Evolutionary conservation across 176 grass and related monocot species (phyloP), one percentile per base, ranked within the genome.

Genomic region (Miscanthus lutarioriparius): DNA sequence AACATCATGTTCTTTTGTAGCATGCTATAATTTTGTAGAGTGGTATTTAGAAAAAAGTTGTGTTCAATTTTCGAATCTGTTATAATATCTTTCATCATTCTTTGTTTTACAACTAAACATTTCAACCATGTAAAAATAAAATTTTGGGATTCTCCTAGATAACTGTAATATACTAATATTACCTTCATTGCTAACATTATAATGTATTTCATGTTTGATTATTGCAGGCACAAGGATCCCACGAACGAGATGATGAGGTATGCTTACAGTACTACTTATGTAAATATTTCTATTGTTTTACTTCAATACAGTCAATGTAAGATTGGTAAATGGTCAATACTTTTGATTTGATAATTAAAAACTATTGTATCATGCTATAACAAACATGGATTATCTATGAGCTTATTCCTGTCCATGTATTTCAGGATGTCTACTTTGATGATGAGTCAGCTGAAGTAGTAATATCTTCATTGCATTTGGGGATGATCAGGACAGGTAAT

Each of bases 391-490:
- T 79, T 86, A 70, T 64, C 39, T 39, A 10, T 22, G 20, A 23
- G 35, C 28, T 86, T 15, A 79, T 62, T 48, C 19, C 19, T 80
- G 56, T 68, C 11, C 66, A 51, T 64, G 64, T 77, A 61, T 86
- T 58, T 12, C 77, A 96, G 94, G 94, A 96, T 91, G 94, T 91
- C 78, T 96, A 93, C 70, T 96, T 93, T 69, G 88, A 92, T 85
- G 88, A 96, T 54, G 93, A 96, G 83, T 92, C 93, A 39, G 93
- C 93, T 70, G 93, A 96, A 78, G 94, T 96, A 12, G 91, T 96
- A 49, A 96, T 96, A 86, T 96, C 91, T 67, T 96, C 93, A 17
- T 79, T 96, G 56, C 86, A 81, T 64, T 48, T 96, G 67, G 91
- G 28, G 94, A 91, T 80, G 94, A 93, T 35, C 86, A 91, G 68